phyloP scores from a whole-genome alignment of 176 grass and related monocot genomes.

The Carex pumila region DNA sequence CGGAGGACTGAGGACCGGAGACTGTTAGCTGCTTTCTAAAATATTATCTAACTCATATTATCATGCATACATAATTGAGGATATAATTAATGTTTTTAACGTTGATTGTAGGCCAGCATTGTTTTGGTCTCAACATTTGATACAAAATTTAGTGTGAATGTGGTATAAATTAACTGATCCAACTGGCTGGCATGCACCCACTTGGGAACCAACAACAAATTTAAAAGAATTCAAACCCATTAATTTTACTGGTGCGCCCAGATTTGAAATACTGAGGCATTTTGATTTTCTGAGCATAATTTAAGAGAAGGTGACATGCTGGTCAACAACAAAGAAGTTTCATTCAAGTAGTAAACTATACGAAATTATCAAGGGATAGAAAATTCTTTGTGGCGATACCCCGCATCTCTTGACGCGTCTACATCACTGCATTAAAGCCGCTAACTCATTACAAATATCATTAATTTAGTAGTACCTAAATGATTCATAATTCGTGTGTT shows the following conservation, averaged over 20 bases:
- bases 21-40: no score
- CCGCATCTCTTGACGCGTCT: neutral
- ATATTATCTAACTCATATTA: neutral
- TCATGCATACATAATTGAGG: neutral
- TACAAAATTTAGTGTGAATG: neutral
- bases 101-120: neutral
- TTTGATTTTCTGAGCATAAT: neutral
- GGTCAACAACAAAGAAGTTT: neutral
- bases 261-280: neutral
- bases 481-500: no score
- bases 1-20: no score
- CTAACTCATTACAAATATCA: neutral
- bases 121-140: neutral
- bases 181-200: neutral
- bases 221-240: neutral
- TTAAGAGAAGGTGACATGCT: neutral
- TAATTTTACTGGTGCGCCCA: neutral
- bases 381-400: neutral
- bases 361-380: neutral
- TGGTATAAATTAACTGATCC: neutral
- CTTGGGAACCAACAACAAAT: neutral
- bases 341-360: neutral
- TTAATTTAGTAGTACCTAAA: no score
- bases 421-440: neutral
- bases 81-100: neutral